Percentiles rank a stretch among this genome's conserved stretches.
Evolutionary conservation across 768 basidiomycete species (phyloP).

Genomic region (Lentinula lateritia): DNA sequence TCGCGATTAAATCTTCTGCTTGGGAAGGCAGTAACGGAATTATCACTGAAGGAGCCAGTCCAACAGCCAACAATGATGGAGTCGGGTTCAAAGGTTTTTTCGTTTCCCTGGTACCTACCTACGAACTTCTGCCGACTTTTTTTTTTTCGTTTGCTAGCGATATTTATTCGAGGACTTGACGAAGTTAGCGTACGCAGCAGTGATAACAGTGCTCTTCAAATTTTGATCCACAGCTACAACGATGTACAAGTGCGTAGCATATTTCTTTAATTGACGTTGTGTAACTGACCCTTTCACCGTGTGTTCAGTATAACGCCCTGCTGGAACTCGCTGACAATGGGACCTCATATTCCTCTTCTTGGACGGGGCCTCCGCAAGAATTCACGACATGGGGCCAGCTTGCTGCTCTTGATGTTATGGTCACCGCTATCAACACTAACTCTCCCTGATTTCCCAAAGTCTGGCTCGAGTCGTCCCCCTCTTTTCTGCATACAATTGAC

Average conservation of each 20-base stretch:
- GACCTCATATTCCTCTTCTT: constrained; percentile 37
- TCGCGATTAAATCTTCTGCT: constrained; percentile 33
- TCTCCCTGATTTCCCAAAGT: neutral
- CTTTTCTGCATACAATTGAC: too few species aligned
- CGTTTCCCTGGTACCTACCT: neutral
- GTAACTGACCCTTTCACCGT: neutral
- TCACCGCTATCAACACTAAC: constrained; percentile 3
- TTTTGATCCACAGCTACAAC: constrained; percentile 41
- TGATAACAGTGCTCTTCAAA: constrained; percentile 29
- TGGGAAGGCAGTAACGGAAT: constrained; percentile 48
- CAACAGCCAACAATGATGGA: constrained; percentile 34
- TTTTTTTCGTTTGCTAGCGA: constrained; percentile 17
- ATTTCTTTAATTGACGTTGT: neutral
- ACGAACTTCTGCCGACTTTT: neutral
- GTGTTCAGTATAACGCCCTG: constrained; percentile 39
- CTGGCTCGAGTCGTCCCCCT: neutral
- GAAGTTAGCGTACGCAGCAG: constrained; percentile 38
- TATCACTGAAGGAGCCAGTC: constrained; percentile 45
- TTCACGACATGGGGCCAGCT: constrained; percentile 49
- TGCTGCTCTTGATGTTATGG: constrained; percentile 38
- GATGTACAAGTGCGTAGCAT: constrained; percentile 39
- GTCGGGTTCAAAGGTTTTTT: constrained; percentile 47
- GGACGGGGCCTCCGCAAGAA: constrained; percentile 38
- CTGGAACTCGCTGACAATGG: constrained; percentile 41
- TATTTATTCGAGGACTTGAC: constrained; percentile 42